Base-by-base conservation (phyloP, 1,284 basidiomycete species). In the Puccinia hordei region DNA sequence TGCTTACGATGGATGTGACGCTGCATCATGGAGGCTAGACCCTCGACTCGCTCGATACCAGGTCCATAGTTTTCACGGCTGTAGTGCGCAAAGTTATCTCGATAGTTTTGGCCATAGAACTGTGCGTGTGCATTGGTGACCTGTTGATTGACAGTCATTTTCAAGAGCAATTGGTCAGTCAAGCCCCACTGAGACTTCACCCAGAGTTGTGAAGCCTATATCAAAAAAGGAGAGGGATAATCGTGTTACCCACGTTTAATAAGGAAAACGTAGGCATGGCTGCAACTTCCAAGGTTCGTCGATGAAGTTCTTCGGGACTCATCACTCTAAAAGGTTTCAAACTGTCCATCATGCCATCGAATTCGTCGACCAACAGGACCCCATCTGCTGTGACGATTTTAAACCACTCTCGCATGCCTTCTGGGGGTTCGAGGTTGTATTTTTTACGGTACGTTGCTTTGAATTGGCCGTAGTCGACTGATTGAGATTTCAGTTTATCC, bases 61-160 rank as follows among this genome's bases (percentile, higher is more conserved):
- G 77, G 77, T n/a, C 77, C 77, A 73, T 80, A 80, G 55, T 80
- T 49, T 38, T 80, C 77, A 71, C 77, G 77, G 66, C 57, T 63
- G 24, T 80, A 80, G 57, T 80, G 77, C 22, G 53, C 27, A 53
- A 66, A 66, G 59, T 71, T 41, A 80, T 49, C 77, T n/a, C 77
- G 68, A 53, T 80, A 80, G 57, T 80, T 73, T 73, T 80, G 77
- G 30, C 77, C 77, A 44, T 2, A 73, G 33, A 80, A 80, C 9
- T 80, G 27, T 15, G 77, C 66, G 49, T 80, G 77, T 38, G 65
- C 30, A 35, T 61, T 57, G 38, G 77, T 72, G 30, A 80, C 65
- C 77, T 80, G 63, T 38, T 41, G 38, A 46, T 33, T 71, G 68
- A 22, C 9, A n/a, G 19, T 1, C 4, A 38, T 35, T 38, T 22